A percentile compares a stretch with the other conserved stretches of the same genome.
These are phyloP conservation scores for Saccharomyces paradoxus DNA, from an alignment of 805 yeast genomes.

Conservation along the genomic window DNA sequence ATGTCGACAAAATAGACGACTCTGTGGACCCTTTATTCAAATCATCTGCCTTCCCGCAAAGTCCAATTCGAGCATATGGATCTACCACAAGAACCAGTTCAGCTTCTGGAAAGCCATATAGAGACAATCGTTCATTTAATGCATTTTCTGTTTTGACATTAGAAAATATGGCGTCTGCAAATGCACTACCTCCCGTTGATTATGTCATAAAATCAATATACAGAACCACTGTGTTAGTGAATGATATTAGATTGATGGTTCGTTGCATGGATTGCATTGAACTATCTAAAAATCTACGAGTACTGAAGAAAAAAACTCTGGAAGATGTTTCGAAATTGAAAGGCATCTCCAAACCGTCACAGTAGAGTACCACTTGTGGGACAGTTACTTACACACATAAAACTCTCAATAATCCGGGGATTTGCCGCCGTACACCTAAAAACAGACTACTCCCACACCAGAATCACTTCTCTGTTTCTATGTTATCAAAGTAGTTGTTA, in stretches of 20 bases:
- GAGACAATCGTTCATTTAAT: slow-evolving; percentile 4
- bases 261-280: slow-evolving; percentile 29
- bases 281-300: slow-evolving; percentile 20
- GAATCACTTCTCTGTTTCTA: not conserved
- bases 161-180: slow-evolving; percentile 49
- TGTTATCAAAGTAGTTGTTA: not conserved
- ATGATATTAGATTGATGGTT: slow-evolving; percentile 54
- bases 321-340: not conserved
- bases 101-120: not conserved
- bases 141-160: slow-evolving; percentile 31
- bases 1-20: slow-evolving; percentile 20
- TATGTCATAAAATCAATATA: slow-evolving; percentile 49
- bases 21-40: slow-evolving; percentile 27
- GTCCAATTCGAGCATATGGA: not conserved
- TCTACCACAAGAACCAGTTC: not conserved
- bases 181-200: slow-evolving; percentile 49
- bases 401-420: not conserved
- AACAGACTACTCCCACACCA: not conserved
- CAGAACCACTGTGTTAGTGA: slow-evolving; percentile 52
- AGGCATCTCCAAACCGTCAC: not conserved
- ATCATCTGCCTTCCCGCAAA: not conserved
- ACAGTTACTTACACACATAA: not conserved
- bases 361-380: not conserved
- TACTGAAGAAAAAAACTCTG: slow-evolving; percentile 10
- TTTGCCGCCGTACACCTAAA: not conserved